Evolutionary conservation across 2,329 filamentous ascomycete genomes (phyloP).

Genomic region (Fonsecaea pugnacius): DNA sequence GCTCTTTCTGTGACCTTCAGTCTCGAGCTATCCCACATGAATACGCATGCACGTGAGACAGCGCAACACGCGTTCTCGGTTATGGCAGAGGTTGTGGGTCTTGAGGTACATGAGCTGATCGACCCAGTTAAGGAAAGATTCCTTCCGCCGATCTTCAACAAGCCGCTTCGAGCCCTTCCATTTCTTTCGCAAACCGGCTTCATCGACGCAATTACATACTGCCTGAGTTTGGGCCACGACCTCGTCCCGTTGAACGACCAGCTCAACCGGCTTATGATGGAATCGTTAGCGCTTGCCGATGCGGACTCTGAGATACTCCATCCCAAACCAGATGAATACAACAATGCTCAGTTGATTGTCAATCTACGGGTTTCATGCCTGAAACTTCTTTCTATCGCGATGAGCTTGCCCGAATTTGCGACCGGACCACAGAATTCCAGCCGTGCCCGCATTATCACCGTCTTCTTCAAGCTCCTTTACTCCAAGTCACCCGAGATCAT

Average conservation of each 20-base stretch:
- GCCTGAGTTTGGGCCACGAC: constrained; percentile 83
- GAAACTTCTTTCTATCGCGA: constrained; percentile 87
- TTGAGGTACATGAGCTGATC: constrained; percentile 84
- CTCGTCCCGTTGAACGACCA: constrained; percentile 92
- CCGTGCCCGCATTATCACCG: constrained; percentile 74
- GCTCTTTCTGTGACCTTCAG: constrained; percentile 84
- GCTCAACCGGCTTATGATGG: constrained; percentile 85
- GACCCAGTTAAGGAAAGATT: constrained; percentile 88
- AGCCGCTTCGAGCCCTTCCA: constrained; percentile 87
- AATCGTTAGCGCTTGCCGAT: constrained; percentile 90
- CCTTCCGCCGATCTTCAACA: constrained; percentile 90
- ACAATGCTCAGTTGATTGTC: constrained; percentile 93
- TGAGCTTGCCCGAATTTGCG: constrained; percentile 88
- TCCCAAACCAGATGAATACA: constrained; percentile 89
- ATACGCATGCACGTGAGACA: constrained; percentile 87
- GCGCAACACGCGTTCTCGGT: constrained; percentile 79
- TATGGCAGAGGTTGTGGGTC: constrained; percentile 75
- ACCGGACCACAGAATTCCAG: constrained; percentile 68
- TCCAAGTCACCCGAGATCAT: constrained; percentile 91
- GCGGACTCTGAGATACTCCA: constrained; percentile 91
- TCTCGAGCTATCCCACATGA: constrained; percentile 91
- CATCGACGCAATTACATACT: constrained; percentile 96
- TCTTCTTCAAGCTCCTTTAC: constrained; percentile 98
- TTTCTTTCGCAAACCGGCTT: constrained; percentile 97
- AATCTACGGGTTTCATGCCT: constrained; percentile 92